Conservation (phyloP, 441 rosid genomes). For the Brassica hybrid region DNA sequence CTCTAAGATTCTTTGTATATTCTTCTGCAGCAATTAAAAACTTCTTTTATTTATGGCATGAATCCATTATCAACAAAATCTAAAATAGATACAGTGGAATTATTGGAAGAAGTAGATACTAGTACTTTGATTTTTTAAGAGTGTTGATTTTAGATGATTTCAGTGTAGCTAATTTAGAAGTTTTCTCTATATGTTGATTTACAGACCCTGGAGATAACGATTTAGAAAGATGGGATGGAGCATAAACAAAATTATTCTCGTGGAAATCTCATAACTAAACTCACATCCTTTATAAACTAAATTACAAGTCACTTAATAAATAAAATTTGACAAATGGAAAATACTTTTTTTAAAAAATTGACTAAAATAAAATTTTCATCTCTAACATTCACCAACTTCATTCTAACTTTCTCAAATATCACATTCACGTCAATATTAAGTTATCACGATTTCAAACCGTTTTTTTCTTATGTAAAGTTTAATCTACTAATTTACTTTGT, state of each 20-base stretch:
- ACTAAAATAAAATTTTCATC: no score
- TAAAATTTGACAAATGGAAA: no score
- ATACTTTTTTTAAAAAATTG: no score
- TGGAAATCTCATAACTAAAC: constrained; percentile 71
- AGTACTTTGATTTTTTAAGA: neutral
- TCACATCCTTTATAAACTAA: constrained; percentile 27
- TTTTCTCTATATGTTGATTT: constrained; percentile 19
- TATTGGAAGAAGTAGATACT: neutral
- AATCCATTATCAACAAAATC: neutral
- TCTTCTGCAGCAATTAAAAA: neutral
- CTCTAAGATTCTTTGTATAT: neutral
- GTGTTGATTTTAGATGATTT: neutral
- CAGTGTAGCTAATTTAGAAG: neutral
- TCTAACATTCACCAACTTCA: no score
- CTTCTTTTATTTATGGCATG: no score
- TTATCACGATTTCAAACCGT: no score
- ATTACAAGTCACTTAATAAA: no score
- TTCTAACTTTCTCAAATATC: no score
- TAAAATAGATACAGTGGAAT: neutral
- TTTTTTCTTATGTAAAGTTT: no score
- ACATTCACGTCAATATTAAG: no score
- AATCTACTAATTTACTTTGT: no score
- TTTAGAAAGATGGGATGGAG: constrained; percentile 81
- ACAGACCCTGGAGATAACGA: constrained; percentile 56
- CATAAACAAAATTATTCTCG: constrained; percentile 77